A percentile compares a stretch with the other conserved stretches of the same genome.
These are phyloP conservation scores for Alternaria angustiovoidea DNA, from an alignment of 2,329 filamentous ascomycete genomes.

Conservation along the genomic window DNA sequence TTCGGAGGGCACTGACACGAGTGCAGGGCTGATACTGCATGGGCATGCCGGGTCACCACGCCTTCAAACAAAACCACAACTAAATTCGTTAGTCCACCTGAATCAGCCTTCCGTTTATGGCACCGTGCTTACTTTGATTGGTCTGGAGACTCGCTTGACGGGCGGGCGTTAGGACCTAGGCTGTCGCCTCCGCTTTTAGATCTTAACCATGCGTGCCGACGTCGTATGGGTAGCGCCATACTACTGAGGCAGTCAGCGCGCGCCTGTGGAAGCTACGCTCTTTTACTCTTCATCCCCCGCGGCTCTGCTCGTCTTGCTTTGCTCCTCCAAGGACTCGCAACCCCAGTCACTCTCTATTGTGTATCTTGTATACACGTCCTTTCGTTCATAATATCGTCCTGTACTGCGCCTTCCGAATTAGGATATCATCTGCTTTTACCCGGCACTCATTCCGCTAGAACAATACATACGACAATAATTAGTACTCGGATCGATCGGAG, in stretches of 20 bases:
- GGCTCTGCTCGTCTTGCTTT: conserved; percentile 24
- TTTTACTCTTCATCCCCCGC: conserved; percentile 38
- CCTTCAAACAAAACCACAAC: conserved; percentile 28
- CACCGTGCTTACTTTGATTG: conserved; percentile 31
- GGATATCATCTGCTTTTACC: conserved; percentile 28
- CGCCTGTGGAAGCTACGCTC: conserved; percentile 27
- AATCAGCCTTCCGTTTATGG: conserved; percentile 34
- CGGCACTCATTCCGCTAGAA: conserved; percentile 14
- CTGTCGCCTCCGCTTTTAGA: conserved; percentile 46
- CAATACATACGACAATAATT: conserved; percentile 2
- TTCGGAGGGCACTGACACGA: conserved; percentile 12
- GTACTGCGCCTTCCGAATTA: conserved; percentile 19
- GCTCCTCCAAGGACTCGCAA: conserved; percentile 28
- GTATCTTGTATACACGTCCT: conserved; percentile 47
- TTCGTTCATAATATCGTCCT: conserved; percentile 32
- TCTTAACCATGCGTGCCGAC: conserved; percentile 38
- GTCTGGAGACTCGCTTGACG: conserved; percentile 26
- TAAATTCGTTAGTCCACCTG: conserved; percentile 32
- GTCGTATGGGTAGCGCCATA: conserved; percentile 36
- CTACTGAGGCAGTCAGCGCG: conserved; percentile 29
- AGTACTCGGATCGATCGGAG: background rate
- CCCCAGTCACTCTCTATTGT: conserved; percentile 35
- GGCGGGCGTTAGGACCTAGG: conserved; percentile 34
- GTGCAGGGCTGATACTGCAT: conserved; percentile 28
- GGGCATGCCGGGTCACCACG: conserved; percentile 32